Conservation (phyloP, 805 yeast genomes). For the Yarrowia sp. region DNA sequence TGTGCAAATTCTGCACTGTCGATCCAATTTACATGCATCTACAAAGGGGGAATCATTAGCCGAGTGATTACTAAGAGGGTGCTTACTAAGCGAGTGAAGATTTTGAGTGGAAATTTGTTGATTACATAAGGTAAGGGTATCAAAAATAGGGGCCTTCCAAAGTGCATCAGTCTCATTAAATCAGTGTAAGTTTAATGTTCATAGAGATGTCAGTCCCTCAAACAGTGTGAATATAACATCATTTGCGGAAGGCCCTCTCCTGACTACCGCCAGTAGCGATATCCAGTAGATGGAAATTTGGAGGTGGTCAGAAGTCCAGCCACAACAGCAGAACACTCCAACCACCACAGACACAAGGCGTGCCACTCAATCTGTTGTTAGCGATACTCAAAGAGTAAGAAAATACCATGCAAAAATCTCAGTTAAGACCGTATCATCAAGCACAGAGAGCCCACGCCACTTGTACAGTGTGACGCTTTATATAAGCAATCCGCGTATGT, state of each 20-base stretch:
- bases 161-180: conserved; percentile 38
- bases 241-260: conserved; percentile 33
- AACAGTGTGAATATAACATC: conserved; percentile 38
- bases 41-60: conserved; percentile 1
- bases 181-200: conserved; percentile 34
- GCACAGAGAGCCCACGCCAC: conserved; percentile 24
- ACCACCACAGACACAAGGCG: too few species aligned
- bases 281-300: conserved; percentile 22
- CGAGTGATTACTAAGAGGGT: conserved; percentile 1
- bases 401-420: not conserved
- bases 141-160: conserved; percentile 13
- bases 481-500: conserved; percentile 20
- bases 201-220: conserved; percentile 39
- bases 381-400: conserved; percentile 1
- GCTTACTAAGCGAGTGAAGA: too few species aligned
- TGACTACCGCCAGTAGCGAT: conserved; percentile 33
- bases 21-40: not conserved
- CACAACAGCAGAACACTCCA: not conserved
- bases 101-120: not conserved
- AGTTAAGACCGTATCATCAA: conserved; percentile 38
- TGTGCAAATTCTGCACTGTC: not conserved
- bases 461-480: conserved; percentile 33
- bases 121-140: conserved; percentile 7
- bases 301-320: not conserved
- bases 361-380: not conserved